Evolutionary conservation across 768 basidiomycete genomes (phyloP).

Genomic region (Boletales sp.): DNA sequence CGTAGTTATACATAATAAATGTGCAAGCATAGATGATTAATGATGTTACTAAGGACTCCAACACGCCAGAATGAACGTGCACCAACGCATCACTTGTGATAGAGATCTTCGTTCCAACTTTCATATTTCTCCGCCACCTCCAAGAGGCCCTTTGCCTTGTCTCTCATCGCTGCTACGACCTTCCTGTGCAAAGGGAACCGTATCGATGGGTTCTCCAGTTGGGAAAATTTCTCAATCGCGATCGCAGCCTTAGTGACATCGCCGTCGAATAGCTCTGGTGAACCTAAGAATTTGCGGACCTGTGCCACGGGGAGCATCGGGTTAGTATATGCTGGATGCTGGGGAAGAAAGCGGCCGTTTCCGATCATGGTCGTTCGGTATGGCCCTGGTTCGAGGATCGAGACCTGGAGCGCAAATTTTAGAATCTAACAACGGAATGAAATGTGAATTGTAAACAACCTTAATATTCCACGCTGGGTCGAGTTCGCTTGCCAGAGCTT

Average conservation of each 20-base stretch:
- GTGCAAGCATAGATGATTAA: too few species aligned
- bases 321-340: conserved; percentile 19
- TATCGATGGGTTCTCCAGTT: conserved; percentile 14
- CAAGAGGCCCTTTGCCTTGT: conserved; percentile 12
- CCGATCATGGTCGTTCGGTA: conserved; percentile 12
- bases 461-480: conserved; percentile 20
- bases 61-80: background rate
- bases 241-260: conserved; percentile 10
- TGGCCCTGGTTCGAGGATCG: conserved; percentile 15
- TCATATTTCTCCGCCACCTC: conserved; percentile 10
- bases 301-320: conserved; percentile 2
- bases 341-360: background rate
- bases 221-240: conserved; percentile 14
- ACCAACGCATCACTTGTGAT: background rate
- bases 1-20: too few species aligned
- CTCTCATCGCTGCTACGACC: conserved; percentile 5
- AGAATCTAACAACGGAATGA: background rate
- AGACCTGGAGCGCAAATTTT: conserved; percentile 2
- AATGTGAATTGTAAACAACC: background rate
- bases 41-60: background rate
- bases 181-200: conserved; percentile 12
- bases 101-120: conserved; percentile 18
- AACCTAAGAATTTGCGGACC: background rate
- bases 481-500: conserved; percentile 8
- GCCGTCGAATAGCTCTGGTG: conserved; percentile 4